Evolutionary conservation across 805 yeast species (phyloP).

Genomic region (Yarrowia sp.): DNA sequence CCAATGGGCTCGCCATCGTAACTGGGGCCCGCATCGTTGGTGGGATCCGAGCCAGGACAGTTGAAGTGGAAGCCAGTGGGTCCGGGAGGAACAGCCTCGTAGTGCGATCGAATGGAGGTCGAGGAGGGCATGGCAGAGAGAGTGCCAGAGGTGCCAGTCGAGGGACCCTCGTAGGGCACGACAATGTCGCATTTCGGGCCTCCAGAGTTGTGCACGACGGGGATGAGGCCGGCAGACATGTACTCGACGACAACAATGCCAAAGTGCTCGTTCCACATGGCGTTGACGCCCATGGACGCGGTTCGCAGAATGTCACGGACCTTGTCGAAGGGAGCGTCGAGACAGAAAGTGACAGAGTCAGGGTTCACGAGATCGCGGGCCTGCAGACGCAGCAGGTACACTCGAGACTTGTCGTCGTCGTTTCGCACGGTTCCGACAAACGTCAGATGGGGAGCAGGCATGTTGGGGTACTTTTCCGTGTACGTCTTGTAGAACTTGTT

Average conservation of each 20-base stretch:
- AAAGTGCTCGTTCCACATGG: conserved; percentile 99
- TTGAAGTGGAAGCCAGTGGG: conserved; percentile 75
- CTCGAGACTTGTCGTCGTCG: conserved; percentile 58
- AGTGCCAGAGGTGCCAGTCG: neutral
- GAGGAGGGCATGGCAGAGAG: conserved; percentile 12
- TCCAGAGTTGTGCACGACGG: conserved; percentile 90
- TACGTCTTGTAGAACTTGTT: conserved; percentile 47
- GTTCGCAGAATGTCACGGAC: conserved; percentile 54
- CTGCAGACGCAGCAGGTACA: conserved; percentile 48
- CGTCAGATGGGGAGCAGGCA: conserved; percentile 53
- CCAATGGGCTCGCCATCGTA: conserved; percentile 29
- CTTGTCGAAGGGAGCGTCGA: conserved; percentile 70
- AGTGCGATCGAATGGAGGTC: conserved; percentile 2
- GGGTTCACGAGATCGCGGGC: conserved; percentile 47
- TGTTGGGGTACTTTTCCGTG: conserved; percentile 31
- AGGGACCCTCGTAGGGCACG: conserved; percentile 42
- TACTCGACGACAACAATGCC: conserved; percentile 97
- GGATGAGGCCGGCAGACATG: conserved; percentile 78
- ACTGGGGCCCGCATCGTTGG: neutral
- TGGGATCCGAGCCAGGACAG: conserved; percentile 64
- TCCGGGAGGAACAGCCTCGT: conserved; percentile 8
- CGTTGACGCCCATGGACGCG: conserved; percentile 78
- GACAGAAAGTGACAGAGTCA: conserved; percentile 51
- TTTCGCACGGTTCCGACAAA: conserved; percentile 85
- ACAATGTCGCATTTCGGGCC: conserved; percentile 92